phyloP scores from a whole-genome alignment of 768 basidiomycete genomes.

The Asterophora parasitica region DNA sequence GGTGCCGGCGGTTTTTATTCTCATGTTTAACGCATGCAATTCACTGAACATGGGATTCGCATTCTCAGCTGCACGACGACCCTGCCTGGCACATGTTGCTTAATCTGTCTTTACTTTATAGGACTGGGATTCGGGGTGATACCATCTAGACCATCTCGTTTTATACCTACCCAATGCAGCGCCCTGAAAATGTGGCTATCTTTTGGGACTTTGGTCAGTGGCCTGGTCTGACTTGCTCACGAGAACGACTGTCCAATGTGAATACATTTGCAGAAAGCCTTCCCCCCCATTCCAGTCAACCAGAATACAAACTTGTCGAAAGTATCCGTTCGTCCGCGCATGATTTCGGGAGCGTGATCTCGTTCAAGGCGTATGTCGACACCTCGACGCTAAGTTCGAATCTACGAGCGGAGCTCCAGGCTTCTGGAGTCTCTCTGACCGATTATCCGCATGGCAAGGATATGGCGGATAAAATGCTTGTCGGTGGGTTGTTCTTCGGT shows the following conservation, averaged over 20 bases:
- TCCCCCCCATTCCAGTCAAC: conserved; percentile 27
- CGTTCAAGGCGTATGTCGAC: conserved; percentile 53
- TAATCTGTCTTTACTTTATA: background rate
- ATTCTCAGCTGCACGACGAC: conserved; percentile 1
- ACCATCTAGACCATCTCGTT: background rate
- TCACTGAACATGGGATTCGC: conserved; percentile 2
- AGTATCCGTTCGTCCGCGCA: conserved; percentile 42
- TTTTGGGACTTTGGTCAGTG: conserved; percentile 28
- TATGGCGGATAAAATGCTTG: conserved; percentile 48
- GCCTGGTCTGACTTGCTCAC: background rate
- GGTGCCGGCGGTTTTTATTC: too few species aligned
- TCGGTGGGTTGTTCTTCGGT: conserved; percentile 28
- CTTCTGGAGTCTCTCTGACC: conserved; percentile 40
- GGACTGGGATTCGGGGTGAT: too few species aligned
- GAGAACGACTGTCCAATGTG: background rate
- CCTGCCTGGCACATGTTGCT: conserved; percentile 8
- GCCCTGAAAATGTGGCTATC: conserved; percentile 33
- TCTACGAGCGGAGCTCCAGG: conserved; percentile 39
- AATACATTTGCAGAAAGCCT: conserved; percentile 29
- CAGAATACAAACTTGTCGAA: conserved; percentile 39
- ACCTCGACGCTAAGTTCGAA: conserved; percentile 30
- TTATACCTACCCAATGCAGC: conserved; percentile 26
- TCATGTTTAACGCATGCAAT: conserved; percentile 1
- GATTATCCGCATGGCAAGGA: conserved; percentile 36
- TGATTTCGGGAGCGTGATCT: conserved; percentile 39